Evolutionary conservation across 169 alveolate genomes (phyloP), one percentile per base, ranked within the genome.

Genomic region (Cryptosporidium sp.): DNA sequence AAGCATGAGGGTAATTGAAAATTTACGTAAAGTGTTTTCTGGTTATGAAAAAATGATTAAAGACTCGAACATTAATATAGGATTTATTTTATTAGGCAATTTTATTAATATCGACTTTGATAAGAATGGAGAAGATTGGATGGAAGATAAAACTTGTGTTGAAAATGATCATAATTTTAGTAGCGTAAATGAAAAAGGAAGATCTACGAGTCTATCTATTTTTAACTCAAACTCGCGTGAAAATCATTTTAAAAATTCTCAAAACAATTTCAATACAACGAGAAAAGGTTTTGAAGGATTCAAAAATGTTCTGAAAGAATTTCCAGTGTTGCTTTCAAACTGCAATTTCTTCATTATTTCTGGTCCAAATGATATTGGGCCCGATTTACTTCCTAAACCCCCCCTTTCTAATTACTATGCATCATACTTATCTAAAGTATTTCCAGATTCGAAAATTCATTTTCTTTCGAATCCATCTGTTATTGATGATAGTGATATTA

Each of bases 281-380:
- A 69, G 67, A 26, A 48, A 80, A 80, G 5, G 58, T 23, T 80
- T 80, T 44, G 65, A 61, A 21, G 31, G 45, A 21, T 42, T 80
- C 9, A 21, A 44, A 8, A 35, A 33, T 18, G 16, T 80, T 29
- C 10, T 80, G 2, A 29, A 26, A 8, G 62, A 80, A 80, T 80
- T 62, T 33, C 89, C 75, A 37, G 37, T 21, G 8, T 65, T 80
- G 21, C 21, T 61, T 16, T n/a, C 48, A 61, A 80, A 65, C 29
- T 62, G 58, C 16, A 9, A 33, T 37, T 80, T 80, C 37, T 62
- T 80, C 16, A 42, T 80, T 48, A 26, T 80, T 33, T 67, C 89
- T 39, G 89, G 89, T 1, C 69, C 89, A n/a, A 62, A 51, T 80
- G 89, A 80, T 65, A 65, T 80, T 9, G 89, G 89, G 10, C 89